phyloP scores from a whole-genome alignment of 2,329 filamentous ascomycete genomes.

The Xylariaceae sp. region DNA sequence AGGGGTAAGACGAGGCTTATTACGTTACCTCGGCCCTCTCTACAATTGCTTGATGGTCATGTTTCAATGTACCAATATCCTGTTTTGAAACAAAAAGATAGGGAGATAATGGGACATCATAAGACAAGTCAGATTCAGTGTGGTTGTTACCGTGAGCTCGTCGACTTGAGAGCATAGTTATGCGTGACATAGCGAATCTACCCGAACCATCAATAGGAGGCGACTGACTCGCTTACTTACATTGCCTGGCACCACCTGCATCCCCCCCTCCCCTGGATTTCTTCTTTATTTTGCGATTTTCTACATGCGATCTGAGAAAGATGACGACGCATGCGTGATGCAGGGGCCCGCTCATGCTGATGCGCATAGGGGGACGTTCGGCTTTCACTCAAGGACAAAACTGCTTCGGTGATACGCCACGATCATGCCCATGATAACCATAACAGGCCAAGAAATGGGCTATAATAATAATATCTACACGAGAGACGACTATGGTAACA shows the following conservation, averaged over 20 bases:
- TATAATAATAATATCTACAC: too few relatives aligned
- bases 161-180: not conserved
- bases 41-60: not conserved
- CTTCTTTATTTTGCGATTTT: not conserved
- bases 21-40: not conserved
- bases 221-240: too few relatives aligned
- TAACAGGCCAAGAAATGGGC: not conserved
- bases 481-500: too few relatives aligned
- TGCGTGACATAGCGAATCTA: not conserved
- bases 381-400: not conserved
- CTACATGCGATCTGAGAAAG: not conserved
- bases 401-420: not conserved
- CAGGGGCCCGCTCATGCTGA: not conserved
- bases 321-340: not conserved
- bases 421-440: not conserved
- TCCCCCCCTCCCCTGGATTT: too few relatives aligned
- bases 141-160: not conserved
- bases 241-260: too few relatives aligned
- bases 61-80: not conserved
- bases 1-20: constrained; percentile 2
- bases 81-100: not conserved
- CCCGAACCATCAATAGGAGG: not conserved
- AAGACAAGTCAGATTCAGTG: not conserved
- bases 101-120: not conserved
- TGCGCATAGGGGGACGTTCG: not conserved